A percentile compares a stretch with the other conserved stretches of the same genome.
Conservation (phyloP, 805 yeast genomes). For the Yarrowia sp. region DNA sequence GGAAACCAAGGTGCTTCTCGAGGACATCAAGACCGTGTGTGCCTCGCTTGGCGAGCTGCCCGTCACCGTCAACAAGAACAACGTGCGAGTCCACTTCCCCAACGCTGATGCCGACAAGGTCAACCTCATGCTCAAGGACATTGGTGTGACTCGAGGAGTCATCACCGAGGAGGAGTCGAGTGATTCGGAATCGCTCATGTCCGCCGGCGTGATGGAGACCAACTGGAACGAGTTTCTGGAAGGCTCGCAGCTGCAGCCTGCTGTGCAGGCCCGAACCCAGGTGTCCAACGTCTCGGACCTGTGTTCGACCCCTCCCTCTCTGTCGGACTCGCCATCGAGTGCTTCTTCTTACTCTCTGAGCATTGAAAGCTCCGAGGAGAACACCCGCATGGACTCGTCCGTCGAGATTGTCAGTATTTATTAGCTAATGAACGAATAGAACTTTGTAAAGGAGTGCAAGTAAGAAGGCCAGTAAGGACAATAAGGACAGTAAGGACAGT, state of each 20-base stretch:
- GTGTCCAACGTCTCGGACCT: slow-evolving; percentile 8
- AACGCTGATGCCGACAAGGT: slow-evolving; percentile 68
- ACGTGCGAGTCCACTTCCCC: slow-evolving; percentile 70
- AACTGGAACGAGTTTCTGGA: slow-evolving; percentile 30
- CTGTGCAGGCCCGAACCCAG: slow-evolving; percentile 13
- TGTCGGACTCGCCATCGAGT: slow-evolving; percentile 33
- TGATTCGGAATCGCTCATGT: slow-evolving; percentile 27
- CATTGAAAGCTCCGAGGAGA: slow-evolving; percentile 32
- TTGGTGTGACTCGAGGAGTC: slow-evolving; percentile 64
- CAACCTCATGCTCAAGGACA: slow-evolving; percentile 62
- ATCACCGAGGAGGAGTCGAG: slow-evolving; percentile 49
- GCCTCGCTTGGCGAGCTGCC: slow-evolving; percentile 68
- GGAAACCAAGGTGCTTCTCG: slow-evolving; percentile 54
- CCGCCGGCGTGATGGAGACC: slow-evolving; percentile 7
- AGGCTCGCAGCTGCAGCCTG: slow-evolving; percentile 22
- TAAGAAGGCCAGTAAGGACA: not conserved
- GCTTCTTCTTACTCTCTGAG: slow-evolving; percentile 39
- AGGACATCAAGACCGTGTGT: slow-evolving; percentile 57
- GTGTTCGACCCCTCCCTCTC: slow-evolving; percentile 27
- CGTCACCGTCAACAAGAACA: slow-evolving; percentile 54
- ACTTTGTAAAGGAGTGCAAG: too few relatives aligned
- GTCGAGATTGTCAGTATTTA: slow-evolving; percentile 38
- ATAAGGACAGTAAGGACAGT: too few relatives aligned
- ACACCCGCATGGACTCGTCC: slow-evolving; percentile 34
- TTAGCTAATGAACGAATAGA: slow-evolving; percentile 19